Percentiles rank a stretch among this genome's conserved stretches.
These are phyloP conservation scores for Candida suzukii DNA, from an alignment of 805 yeast genomes.

Conservation along the genomic window DNA sequence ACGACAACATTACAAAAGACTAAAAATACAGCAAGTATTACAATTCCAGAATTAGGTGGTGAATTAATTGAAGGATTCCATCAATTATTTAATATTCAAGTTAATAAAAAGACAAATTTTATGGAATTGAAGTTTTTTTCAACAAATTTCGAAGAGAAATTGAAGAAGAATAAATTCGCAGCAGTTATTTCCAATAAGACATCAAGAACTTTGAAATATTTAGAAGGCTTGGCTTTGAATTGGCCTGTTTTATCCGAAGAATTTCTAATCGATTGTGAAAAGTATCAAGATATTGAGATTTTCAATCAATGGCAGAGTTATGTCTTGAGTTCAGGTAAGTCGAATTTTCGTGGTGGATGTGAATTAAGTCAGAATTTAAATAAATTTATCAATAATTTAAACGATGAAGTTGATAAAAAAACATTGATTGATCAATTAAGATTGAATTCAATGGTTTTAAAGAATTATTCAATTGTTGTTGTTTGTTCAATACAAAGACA, in stretches of 20 bases:
- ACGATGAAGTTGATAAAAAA: slow-evolving; percentile 7
- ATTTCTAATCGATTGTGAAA: slow-evolving; percentile 45
- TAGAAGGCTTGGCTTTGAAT: slow-evolving; percentile 71
- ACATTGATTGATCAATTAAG: slow-evolving; percentile 29
- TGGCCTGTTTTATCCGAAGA: slow-evolving; percentile 74
- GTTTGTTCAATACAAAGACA: slow-evolving; percentile 21
- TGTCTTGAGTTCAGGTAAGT: slow-evolving; percentile 67
- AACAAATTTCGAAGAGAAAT: not conserved
- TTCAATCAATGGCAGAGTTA: slow-evolving; percentile 42
- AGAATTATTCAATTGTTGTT: slow-evolving; percentile 28
- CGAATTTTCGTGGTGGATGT: slow-evolving; percentile 29
- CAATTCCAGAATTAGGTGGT: slow-evolving; percentile 39
- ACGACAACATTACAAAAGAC: not conserved
- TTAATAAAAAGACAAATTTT: too few relatives aligned
- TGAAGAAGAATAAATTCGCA: slow-evolving; percentile 38
- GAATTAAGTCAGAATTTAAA: slow-evolving; percentile 40
- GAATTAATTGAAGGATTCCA: slow-evolving; percentile 20
- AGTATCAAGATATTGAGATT: slow-evolving; percentile 3
- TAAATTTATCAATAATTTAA: slow-evolving; percentile 32
- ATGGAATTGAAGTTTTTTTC: too few relatives aligned
- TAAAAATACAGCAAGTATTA: too few relatives aligned
- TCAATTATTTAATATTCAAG: slow-evolving; percentile 1
- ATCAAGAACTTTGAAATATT: slow-evolving; percentile 64
- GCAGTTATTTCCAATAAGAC: slow-evolving; percentile 57
- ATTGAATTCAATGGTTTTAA: slow-evolving; percentile 31